Evolutionary conservation across 176 grass and related monocot species (phyloP), one percentile per base, ranked within the genome.

Genomic region (Carex pumila): DNA sequence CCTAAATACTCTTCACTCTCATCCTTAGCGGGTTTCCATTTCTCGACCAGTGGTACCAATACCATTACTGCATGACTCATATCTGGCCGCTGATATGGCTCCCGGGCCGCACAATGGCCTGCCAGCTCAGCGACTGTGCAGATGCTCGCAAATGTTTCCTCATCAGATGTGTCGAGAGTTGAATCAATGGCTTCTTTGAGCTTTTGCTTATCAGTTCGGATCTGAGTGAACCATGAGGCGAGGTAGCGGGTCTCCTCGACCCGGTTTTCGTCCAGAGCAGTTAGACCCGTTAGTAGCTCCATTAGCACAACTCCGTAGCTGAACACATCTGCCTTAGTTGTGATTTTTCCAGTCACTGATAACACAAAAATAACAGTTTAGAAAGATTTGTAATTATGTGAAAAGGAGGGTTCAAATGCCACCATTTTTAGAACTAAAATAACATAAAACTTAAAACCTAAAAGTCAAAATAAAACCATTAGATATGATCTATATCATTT

Each of bases 301-400:
- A 99, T 91, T 78, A 99, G 89, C 72, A 99, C 96, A 63, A 99
- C 96, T 70, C 96, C 93, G 1, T 89, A 99, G 83, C 93, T 99
- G 91, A 95, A 99, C 32, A 99, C 93, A 25, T 99, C 96, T 11
- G 91, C 88, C 39, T 99, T 99, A 10, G 96, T 95, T 37, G 96
- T 95, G 85, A 99, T 91, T 65, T 99, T 99, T 8, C 96, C 96
- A 0, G 96, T 99, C 81, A 95, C 96, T 99, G 91, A 14, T 6
- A 54, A 86, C 77, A 49, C 84, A 68, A 45, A 62, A 10, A 10
- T 6, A 80, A 12, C 58, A 85, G 34, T 29, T 57, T 49, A 6
- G 58, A 49, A 12, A 67, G 3, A 63, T 86, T 34, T 74, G 87
- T 25, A 78, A 0, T 29, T 85, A 53, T 14, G 53, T 78, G 41